A percentile compares a stretch with the other conserved stretches of the same genome.
phyloP scores from a whole-genome alignment of 495 filamentous ascomycete genomes.

The Penicillium salamii region DNA sequence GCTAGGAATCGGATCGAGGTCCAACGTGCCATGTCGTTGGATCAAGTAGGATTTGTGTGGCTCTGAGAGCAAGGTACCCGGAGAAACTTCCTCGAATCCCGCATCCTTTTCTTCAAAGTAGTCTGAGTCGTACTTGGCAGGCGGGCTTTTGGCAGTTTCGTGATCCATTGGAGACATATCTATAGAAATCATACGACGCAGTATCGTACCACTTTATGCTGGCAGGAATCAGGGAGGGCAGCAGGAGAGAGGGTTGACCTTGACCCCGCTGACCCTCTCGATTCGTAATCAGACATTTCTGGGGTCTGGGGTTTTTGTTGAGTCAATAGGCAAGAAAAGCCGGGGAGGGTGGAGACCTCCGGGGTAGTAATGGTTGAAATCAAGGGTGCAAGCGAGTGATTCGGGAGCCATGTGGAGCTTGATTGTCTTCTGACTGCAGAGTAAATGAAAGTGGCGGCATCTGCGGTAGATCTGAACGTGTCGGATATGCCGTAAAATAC shows the following conservation, averaged over 20 bases:
- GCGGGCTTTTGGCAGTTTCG: background rate
- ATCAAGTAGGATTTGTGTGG: constrained; percentile 47
- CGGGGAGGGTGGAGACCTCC: too few species aligned
- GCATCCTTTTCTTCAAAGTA: constrained; percentile 29
- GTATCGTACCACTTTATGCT: background rate
- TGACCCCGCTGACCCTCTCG: constrained; percentile 1
- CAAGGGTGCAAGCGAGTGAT: background rate
- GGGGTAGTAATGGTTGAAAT: background rate
- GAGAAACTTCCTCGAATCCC: constrained; percentile 2
- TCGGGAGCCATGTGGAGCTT: background rate
- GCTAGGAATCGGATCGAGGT: constrained; percentile 52
- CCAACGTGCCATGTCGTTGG: constrained; percentile 50
- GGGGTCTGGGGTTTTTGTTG: constrained; percentile 7
- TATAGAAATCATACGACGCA: background rate
- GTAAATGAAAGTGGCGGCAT: background rate
- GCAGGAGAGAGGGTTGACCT: constrained; percentile 1
- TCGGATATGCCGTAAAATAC: constrained; percentile 3
- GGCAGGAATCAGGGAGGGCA: background rate
- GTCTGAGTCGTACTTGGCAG: constrained; percentile 11
- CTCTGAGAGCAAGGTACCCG: constrained; percentile 22
- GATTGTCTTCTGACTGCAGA: background rate
- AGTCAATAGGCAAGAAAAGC: background rate
- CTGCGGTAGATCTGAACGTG: constrained; percentile 5
- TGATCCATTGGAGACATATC: constrained; percentile 7
- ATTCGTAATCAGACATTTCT: constrained; percentile 5